Base-by-base conservation (phyloP, 805 yeast genomes). In the Torulaspora quercuum region DNA sequence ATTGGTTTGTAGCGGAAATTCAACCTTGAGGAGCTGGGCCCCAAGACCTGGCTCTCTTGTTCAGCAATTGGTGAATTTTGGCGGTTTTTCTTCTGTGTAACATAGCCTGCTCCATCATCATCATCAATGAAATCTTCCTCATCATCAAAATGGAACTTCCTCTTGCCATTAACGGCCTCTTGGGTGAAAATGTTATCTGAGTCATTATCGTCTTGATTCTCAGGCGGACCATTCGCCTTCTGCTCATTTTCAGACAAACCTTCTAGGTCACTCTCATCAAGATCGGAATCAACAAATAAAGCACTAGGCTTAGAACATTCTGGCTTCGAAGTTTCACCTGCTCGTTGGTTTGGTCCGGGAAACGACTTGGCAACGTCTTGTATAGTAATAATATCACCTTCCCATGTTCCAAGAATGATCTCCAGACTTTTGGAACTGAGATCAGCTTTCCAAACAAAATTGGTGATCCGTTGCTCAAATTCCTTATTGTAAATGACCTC, bases 71-170 rank as follows among this genome's bases (percentile, higher is more conserved):
- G 22, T 7, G 39, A 46, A 39, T 39, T 43, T 53, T 37, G 36
- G 13, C 24, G 39, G 15, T 24, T 23, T 19, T 35, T 35, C 33
- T 41, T 42, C 26, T 54, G 52, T 14, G 52, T 42, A 2, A 53
- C 62, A 44, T 70, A 69, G 1, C 76, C 79, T 9, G 69, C 73
- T 5, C 73, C 76, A 33, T 78, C 86, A 45, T 76, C 87, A 51
- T 80, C 88, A 17, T 74, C 77, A 16, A 75, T 70, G 55, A 77
- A 77, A 32, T 74, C 76, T 30, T 71, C 76, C 40, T 71, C 70
- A 29, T 62, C 64, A 17, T 57, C 72, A 17, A 56, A 69, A 24
- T 59, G 67, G 31, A 42, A 50, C 21, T 42, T 46, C 26, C 54
- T 39, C 25, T 50, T 55, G 6, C 33, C 37, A 23, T 29, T 56